Evolutionary conservation across 2,329 filamentous ascomycete genomes (phyloP).

Genomic region (Aspergillus glaucus): DNA sequence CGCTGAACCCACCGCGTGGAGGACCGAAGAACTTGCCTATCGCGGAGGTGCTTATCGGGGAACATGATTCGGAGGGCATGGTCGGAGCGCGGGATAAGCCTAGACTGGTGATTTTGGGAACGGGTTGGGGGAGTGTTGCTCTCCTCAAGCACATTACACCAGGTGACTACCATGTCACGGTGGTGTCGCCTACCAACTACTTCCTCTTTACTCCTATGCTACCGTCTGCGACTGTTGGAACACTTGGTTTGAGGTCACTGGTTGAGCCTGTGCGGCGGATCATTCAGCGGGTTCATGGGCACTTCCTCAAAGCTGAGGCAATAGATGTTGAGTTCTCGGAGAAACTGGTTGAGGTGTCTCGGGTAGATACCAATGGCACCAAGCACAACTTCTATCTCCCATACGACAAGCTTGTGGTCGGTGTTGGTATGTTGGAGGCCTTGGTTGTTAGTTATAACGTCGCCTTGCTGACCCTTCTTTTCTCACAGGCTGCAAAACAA

Average conservation of each 20-base stretch:
- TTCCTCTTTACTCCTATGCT: conserved; percentile 98
- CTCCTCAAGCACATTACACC: conserved; percentile 83
- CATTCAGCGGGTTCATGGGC: conserved; percentile 67
- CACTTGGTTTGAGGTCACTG: conserved; percentile 80
- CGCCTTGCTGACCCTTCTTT: not conserved
- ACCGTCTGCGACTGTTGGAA: conserved; percentile 93
- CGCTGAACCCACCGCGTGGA: conserved; percentile 71
- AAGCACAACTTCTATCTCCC: conserved; percentile 83
- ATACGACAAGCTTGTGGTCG: conserved; percentile 93
- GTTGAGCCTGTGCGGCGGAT: conserved; percentile 91
- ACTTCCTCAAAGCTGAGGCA: conserved; percentile 82
- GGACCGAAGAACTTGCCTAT: conserved; percentile 95
- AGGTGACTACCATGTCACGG: conserved; percentile 90
- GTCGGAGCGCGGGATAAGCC: conserved; percentile 76
- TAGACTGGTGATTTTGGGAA: conserved; percentile 82
- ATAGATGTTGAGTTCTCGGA: conserved; percentile 87
- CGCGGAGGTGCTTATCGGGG: conserved; percentile 78
- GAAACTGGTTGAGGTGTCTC: conserved; percentile 81
- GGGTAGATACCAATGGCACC: conserved; percentile 64
- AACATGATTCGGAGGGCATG: conserved; percentile 71
- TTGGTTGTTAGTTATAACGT: not conserved
- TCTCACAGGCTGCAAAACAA: conserved; percentile 66
- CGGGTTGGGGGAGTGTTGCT: conserved; percentile 91
- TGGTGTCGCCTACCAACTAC: conserved; percentile 91
- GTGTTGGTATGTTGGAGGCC: conserved; percentile 54